phyloP scores from a whole-genome alignment of 106 monocot species.

The Iris macrosiphon region DNA sequence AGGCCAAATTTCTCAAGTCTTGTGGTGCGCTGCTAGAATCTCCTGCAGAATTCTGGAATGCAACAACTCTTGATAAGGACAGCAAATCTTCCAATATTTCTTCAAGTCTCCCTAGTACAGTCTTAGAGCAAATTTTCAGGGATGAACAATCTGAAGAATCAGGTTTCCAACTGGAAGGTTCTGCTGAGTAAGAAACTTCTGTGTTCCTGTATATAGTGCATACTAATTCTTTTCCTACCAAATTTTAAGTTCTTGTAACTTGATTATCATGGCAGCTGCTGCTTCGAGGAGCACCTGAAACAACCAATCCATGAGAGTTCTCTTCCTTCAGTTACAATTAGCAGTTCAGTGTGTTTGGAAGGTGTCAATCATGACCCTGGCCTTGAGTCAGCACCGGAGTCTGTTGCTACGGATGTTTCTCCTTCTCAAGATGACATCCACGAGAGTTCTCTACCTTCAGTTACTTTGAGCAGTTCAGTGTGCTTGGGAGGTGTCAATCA shows the following conservation, averaged over 20 bases:
- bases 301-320: neutral
- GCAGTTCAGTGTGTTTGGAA: too few species aligned
- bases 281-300: neutral
- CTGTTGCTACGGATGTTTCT: neutral
- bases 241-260: neutral
- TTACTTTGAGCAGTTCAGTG: neutral
- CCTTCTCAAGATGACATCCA: constrained; percentile 2
- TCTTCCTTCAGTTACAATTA: neutral
- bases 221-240: neutral
- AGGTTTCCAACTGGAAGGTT: neutral
- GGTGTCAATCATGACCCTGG: too few species aligned
- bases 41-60: constrained; percentile 18
- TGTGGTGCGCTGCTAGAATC: constrained; percentile 23
- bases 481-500: neutral
- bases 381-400: too few species aligned
- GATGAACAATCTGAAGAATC: constrained; percentile 6
- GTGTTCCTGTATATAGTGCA: neutral
- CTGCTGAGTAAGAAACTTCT: neutral
- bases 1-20: constrained; percentile 22
- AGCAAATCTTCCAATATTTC: neutral
- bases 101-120: neutral
- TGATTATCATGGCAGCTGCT: neutral
- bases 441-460: too few species aligned
- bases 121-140: constrained; percentile 1
- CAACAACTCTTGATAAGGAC: neutral